These are phyloP conservation scores for Alternaria triticimaculans DNA, from an alignment of 2,329 filamentous ascomycete genomes.

Conservation along the genomic window DNA sequence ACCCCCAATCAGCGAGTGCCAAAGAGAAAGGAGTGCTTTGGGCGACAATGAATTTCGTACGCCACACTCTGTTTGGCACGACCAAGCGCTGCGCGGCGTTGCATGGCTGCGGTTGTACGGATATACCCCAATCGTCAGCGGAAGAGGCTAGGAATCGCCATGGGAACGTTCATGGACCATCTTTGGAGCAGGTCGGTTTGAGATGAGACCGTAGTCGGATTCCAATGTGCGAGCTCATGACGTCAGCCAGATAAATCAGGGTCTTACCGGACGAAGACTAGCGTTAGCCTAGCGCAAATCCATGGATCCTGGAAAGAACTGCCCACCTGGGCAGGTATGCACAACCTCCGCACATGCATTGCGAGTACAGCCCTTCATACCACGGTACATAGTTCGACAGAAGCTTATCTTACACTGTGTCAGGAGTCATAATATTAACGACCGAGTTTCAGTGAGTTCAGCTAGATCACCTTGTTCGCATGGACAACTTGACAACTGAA, in stretches of 20 bases:
- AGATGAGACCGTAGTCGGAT: background rate
- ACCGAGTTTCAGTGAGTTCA: background rate
- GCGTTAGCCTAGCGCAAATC: background rate
- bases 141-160: background rate
- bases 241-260: background rate
- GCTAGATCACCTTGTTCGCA: background rate
- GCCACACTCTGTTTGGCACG: background rate
- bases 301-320: background rate
- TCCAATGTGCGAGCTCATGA: background rate
- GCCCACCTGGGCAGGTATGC: background rate
- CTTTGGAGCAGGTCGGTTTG: background rate
- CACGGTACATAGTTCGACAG: background rate
- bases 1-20: background rate
- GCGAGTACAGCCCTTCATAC: background rate
- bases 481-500: background rate
- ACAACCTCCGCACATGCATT: background rate
- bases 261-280: background rate
- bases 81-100: background rate
- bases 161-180: background rate
- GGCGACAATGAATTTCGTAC: background rate
- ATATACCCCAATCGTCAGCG: background rate
- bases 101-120: background rate
- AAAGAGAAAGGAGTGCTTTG: background rate
- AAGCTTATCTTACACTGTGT: background rate
- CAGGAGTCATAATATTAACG: background rate